Evolutionary conservation across 2,329 filamentous ascomycete genomes (phyloP).

Genomic region (Spiromastix sp.): DNA sequence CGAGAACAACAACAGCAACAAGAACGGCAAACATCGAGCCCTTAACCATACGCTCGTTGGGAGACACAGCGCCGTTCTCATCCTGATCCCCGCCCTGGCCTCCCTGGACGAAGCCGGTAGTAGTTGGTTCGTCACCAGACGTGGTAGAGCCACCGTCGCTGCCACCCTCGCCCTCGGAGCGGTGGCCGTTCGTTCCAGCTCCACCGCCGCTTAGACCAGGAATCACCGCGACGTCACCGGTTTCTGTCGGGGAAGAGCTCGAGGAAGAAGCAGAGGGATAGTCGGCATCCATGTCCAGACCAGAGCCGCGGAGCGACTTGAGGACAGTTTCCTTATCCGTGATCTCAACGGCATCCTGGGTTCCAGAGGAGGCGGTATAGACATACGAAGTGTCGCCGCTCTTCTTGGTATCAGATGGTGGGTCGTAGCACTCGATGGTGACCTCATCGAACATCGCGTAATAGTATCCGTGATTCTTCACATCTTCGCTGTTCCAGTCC

Average conservation of each 20-base stretch:
- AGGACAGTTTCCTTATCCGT: constrained; percentile 66
- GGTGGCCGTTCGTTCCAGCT: constrained; percentile 19
- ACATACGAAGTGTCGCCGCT: constrained; percentile 58
- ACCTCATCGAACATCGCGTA: constrained; percentile 71
- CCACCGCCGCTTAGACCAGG: constrained; percentile 25
- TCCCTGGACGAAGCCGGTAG: constrained; percentile 24
- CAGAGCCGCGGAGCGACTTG: constrained; percentile 69
- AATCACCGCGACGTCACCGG: constrained; percentile 18
- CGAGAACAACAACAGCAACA: constrained; percentile 35
- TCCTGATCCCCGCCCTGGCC: constrained; percentile 14
- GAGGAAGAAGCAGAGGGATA: constrained; percentile 27
- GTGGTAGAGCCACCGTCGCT: constrained; percentile 4
- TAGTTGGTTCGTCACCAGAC: constrained; percentile 10
- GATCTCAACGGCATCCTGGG: constrained; percentile 68
- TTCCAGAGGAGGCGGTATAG: constrained; percentile 54
- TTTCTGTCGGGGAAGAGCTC: constrained; percentile 18
- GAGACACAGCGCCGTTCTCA: constrained; percentile 21
- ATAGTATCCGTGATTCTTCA: constrained; percentile 78
- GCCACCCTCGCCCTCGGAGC: constrained; percentile 11
- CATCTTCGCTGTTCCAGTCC: constrained; percentile 73
- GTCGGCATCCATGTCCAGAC: constrained; percentile 56
- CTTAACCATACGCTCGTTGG: constrained; percentile 31
- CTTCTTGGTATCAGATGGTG: constrained; percentile 58
- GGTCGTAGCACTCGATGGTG: constrained; percentile 76
- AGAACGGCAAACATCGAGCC: constrained; percentile 38